These are phyloP conservation scores for Neonectria coccinea DNA, from an alignment of 2,329 filamentous ascomycete genomes.

Conservation along the genomic window DNA sequence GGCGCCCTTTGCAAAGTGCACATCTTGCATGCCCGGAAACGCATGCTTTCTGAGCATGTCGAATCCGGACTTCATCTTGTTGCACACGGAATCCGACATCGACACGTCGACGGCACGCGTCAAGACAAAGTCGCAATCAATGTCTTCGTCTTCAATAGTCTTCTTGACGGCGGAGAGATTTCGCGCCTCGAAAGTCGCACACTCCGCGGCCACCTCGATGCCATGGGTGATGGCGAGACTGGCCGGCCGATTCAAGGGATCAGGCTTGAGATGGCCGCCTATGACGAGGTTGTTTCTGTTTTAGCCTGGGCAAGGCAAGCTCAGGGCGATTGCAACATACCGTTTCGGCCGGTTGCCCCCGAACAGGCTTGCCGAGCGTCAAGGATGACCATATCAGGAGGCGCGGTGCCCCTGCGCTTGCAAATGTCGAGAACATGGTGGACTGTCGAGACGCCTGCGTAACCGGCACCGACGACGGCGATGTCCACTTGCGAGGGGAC, in stretches of 20 bases:
- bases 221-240: constrained; percentile 30
- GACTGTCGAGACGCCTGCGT: constrained; percentile 57
- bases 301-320: background rate
- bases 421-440: constrained; percentile 53
- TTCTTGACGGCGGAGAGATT: constrained; percentile 48
- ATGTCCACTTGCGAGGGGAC: constrained; percentile 57
- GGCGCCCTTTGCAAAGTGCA: constrained; percentile 15
- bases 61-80: constrained; percentile 45
- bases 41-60: constrained; percentile 43
- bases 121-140: constrained; percentile 59
- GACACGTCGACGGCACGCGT: constrained; percentile 55
- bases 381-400: constrained; percentile 46
- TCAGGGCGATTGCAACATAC: constrained; percentile 25
- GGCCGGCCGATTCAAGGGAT: constrained; percentile 24
- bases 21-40: constrained; percentile 12
- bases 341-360: constrained; percentile 54
- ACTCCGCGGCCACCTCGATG: constrained; percentile 34
- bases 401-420: constrained; percentile 23
- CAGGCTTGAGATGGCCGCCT: constrained; percentile 40
- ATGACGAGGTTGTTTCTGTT: background rate
- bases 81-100: constrained; percentile 41
- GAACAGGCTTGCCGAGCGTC: constrained; percentile 53
- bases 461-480: constrained; percentile 61
- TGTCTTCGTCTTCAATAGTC: constrained; percentile 50
- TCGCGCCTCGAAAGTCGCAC: constrained; percentile 33